These are phyloP conservation scores for Mucor indicus DNA, from an alignment of 371 early-diverging fungal species.

Conservation along the genomic window DNA sequence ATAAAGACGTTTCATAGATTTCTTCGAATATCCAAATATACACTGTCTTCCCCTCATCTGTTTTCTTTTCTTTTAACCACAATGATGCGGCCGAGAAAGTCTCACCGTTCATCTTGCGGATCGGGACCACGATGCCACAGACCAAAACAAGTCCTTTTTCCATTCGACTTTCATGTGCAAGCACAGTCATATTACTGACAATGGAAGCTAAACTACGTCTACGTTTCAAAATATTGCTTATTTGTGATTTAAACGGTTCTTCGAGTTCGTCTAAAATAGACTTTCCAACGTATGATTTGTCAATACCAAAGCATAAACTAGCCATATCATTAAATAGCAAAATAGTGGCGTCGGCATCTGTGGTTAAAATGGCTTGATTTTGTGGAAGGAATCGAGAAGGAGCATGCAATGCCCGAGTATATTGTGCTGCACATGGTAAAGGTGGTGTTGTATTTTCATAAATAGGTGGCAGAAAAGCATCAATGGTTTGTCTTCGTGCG, in stretches of 20 bases:
- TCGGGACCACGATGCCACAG: conserved; percentile 57
- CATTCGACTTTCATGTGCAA: not conserved
- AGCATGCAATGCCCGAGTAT: conserved; percentile 47
- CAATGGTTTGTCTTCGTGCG: conserved; percentile 17
- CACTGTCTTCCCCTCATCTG: conserved; percentile 43
- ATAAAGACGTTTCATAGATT: conserved; percentile 55
- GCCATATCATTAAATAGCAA: conserved; percentile 56
- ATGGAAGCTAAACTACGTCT: not conserved
- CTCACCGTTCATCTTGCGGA: conserved; percentile 50
- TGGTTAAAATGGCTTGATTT: conserved; percentile 65
- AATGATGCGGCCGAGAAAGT: conserved; percentile 61
- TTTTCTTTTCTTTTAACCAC: conserved; percentile 63
- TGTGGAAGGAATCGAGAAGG: conserved; percentile 64
- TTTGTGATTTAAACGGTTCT: conserved; percentile 15
- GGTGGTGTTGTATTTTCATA: conserved; percentile 10
- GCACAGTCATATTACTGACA: not conserved
- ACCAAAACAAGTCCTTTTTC: conserved; percentile 41
- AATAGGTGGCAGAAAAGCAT: conserved; percentile 18
- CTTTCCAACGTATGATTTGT: conserved; percentile 24
- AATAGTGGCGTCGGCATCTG: conserved; percentile 46
- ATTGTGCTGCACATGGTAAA: conserved; percentile 9
- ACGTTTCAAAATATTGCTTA: conserved; percentile 3
- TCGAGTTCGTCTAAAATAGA: conserved; percentile 20
- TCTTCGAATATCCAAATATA: conserved; percentile 76
- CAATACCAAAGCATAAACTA: conserved; percentile 25